phyloP scores from a whole-genome alignment of 2,329 filamentous ascomycete species.

The Paraphaeosphaeria minitans region DNA sequence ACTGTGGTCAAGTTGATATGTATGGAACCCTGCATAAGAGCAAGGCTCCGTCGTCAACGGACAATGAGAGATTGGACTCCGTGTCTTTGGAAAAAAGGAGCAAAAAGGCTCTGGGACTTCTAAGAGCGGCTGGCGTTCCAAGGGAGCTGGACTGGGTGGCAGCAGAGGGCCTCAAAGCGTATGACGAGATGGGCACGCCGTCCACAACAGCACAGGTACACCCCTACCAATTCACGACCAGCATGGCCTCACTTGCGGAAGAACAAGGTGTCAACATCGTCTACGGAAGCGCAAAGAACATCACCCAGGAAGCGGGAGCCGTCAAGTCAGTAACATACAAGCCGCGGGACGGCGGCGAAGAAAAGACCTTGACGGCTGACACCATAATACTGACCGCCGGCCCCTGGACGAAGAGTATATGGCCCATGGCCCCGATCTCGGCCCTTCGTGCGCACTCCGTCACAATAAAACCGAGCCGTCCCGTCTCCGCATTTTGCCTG shows the following conservation, averaged over 20 bases:
- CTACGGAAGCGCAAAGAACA: constrained; percentile 70
- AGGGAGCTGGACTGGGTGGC: constrained; percentile 85
- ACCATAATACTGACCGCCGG: constrained; percentile 65
- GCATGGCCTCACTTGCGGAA: constrained; percentile 76
- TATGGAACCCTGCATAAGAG: constrained; percentile 47
- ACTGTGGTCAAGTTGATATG: constrained; percentile 71
- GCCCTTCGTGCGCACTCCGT: constrained; percentile 68
- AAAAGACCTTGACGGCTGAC: constrained; percentile 58
- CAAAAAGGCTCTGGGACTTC: constrained; percentile 55
- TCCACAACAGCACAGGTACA: constrained; percentile 91
- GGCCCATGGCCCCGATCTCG: constrained; percentile 61
- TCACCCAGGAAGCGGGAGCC: constrained; percentile 62
- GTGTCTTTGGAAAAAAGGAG: constrained; percentile 63
- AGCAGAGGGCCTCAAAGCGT: constrained; percentile 66
- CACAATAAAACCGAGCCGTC: constrained; percentile 61
- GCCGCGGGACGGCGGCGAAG: constrained; percentile 54
- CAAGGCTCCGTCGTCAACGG: constrained; percentile 18
- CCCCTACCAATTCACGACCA: constrained; percentile 85
- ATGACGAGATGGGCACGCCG: constrained; percentile 82
- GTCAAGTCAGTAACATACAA: constrained; percentile 69
- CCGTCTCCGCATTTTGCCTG: constrained; percentile 74
- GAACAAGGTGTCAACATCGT: constrained; percentile 64
- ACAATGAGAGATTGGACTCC: constrained; percentile 41
- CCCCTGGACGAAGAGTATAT: constrained; percentile 63
- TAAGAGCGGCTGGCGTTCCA: constrained; percentile 69